Percentiles rank a stretch among this genome's conserved stretches.
phyloP scores from a whole-genome alignment of 257 asterid species.

The Dorcoceras hygrometricum region DNA sequence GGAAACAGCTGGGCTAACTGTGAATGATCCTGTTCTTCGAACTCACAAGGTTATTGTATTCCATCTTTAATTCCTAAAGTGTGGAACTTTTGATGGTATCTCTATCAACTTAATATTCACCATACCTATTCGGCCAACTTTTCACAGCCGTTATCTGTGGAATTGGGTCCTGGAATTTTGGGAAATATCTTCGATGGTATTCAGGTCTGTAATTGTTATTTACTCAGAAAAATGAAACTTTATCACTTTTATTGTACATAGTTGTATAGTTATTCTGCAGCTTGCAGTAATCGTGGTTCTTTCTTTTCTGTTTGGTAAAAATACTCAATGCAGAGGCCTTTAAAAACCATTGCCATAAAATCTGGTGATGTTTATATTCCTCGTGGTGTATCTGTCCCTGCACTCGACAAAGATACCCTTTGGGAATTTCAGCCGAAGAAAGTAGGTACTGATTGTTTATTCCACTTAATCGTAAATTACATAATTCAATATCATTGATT shows the following conservation, averaged over 20 bases:
- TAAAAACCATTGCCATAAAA: constrained; percentile 85
- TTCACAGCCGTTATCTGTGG: constrained; percentile 91
- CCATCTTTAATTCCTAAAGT: constrained; percentile 11
- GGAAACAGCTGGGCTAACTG: constrained; percentile 96
- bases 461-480: background rate
- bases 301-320: constrained; percentile 22
- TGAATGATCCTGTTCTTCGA: constrained; percentile 96
- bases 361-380: constrained; percentile 99
- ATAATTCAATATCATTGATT: background rate
- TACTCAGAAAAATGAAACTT: background rate
- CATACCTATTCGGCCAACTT: constrained; percentile 6
- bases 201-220: constrained; percentile 53
- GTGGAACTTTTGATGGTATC: constrained; percentile 1
- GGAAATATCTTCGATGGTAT: constrained; percentile 97
- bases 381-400: constrained; percentile 98
- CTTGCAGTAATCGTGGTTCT: constrained; percentile 18
- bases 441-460: constrained; percentile 47
- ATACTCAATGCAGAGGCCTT: constrained; percentile 76
- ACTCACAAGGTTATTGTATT: constrained; percentile 70
- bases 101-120: background rate
- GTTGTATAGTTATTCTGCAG: constrained; percentile 8
- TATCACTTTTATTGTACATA: constrained; percentile 8
- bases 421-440: constrained; percentile 97
- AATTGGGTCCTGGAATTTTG: constrained; percentile 94
- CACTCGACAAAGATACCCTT: constrained; percentile 87